phyloP scores from a whole-genome alignment of 768 basidiomycete species.

The Melanogaster broomeanus region DNA sequence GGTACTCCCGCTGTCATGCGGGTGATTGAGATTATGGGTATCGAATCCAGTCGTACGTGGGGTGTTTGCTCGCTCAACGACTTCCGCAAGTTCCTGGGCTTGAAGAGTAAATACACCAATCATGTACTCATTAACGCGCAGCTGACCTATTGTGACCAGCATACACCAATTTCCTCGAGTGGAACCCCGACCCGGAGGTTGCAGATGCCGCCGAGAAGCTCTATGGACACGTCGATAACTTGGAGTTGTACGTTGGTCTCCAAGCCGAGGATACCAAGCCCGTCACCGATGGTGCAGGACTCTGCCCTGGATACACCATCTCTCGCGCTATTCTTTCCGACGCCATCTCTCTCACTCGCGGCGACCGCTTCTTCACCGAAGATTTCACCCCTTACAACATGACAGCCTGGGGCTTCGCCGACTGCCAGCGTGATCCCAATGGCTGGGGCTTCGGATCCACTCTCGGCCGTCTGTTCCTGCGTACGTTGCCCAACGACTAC shows the following conservation, averaged over 20 bases:
- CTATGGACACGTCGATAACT: slow-evolving; percentile 73
- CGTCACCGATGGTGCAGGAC: slow-evolving; percentile 66
- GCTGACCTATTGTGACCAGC: slow-evolving; percentile 41
- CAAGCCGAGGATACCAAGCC: slow-evolving; percentile 74
- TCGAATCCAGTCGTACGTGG: slow-evolving; percentile 67
- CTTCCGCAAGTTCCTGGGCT: slow-evolving; percentile 69
- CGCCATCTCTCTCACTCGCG: slow-evolving; percentile 72
- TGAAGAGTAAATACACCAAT: slow-evolving; percentile 53
- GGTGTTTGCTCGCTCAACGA: slow-evolving; percentile 74
- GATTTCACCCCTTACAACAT: slow-evolving; percentile 81
- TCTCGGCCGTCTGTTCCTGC: slow-evolving; percentile 72
- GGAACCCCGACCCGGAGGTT: slow-evolving; percentile 66
- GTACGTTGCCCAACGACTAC: slow-evolving; percentile 70
- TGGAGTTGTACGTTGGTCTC: slow-evolving; percentile 77
- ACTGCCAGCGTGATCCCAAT: slow-evolving; percentile 60
- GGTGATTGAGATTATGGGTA: slow-evolving; percentile 68
- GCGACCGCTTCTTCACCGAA: slow-evolving; percentile 77
- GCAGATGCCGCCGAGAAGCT: slow-evolving; percentile 66
- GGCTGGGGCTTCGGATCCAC: slow-evolving; percentile 80
- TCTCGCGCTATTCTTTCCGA: slow-evolving; percentile 84
- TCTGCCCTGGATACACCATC: slow-evolving; percentile 84
- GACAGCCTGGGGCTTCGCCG: slow-evolving; percentile 78
- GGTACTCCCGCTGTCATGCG: slow-evolving; percentile 67
- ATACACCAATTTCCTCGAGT: slow-evolving; percentile 64
- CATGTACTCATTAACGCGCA: not conserved